These are phyloP conservation scores for Leccinum obscurum DNA, from an alignment of 768 basidiomycete genomes.

Conservation along the genomic window DNA sequence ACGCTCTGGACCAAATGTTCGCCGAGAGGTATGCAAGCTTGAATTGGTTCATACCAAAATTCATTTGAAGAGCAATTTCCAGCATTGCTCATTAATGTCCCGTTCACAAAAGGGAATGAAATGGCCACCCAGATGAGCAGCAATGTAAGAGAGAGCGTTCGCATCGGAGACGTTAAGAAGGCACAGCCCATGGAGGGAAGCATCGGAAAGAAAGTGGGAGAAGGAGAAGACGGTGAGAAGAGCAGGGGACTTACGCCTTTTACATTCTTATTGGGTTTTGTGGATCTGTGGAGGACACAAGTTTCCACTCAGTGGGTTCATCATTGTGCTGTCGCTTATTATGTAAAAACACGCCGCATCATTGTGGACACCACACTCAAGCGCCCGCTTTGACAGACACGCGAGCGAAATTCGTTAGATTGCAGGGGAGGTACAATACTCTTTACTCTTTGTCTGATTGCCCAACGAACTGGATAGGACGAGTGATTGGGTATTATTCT, in stretches of 20 bases:
- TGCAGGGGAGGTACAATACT: constrained; percentile 33
- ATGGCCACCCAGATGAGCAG: constrained; percentile 4
- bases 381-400: constrained; percentile 5
- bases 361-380: neutral
- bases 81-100: constrained; percentile 8
- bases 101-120: constrained; percentile 12
- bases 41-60: constrained; percentile 17
- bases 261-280: constrained; percentile 2
- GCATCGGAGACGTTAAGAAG: constrained; percentile 7
- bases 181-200: constrained; percentile 6
- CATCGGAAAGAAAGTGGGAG: constrained; percentile 2
- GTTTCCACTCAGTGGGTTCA: neutral
- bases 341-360: neutral
- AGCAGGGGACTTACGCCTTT: neutral
- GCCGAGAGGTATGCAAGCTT: constrained; percentile 10
- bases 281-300: neutral
- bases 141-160: neutral
- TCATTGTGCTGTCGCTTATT: constrained; percentile 6
- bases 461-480: constrained; percentile 22
- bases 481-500: constrained; percentile 33
- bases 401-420: constrained; percentile 25
- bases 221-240: neutral
- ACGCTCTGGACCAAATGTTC: constrained; percentile 6
- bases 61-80: constrained; percentile 17
- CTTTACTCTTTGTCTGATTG: constrained; percentile 29